Evolutionary conservation across 139 green algal genomes (phyloP), one percentile per base, ranked within the genome.

Genomic region (Chlamydomonas sphaeroides): DNA sequence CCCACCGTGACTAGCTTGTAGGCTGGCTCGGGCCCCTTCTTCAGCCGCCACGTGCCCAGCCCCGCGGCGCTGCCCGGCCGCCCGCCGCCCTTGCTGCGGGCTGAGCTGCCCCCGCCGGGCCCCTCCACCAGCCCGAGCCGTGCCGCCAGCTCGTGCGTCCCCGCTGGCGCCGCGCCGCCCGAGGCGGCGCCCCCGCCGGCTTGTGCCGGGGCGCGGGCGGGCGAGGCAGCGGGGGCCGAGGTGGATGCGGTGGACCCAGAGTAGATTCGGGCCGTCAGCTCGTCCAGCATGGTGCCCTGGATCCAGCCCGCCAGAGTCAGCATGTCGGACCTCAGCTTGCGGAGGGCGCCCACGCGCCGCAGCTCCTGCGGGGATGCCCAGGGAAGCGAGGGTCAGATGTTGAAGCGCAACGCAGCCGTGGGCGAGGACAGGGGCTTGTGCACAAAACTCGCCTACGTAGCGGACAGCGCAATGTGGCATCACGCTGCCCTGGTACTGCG

Each of bases 291-390:
- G 36, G 33, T 62, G 6, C 25, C 84, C 63, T 92, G 89, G 33
- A 95, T 84, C 70, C 72, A 87, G 33, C 80, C 76, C 59, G 65
- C 77, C 11, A 86, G 80, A 61, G 49, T 41, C 3, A 70, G 70
- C 87, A 95, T 89, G 45, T 93, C 91, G 36, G 51, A n/a, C 39
- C 84, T 83, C 62, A 95, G 71, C 66, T 91, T 89, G 30, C 71
- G 79, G 77, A 95, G 76, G 3, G 91, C 91, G 0, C 89, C 90
- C 35, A 93, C 84, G 76, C 90, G 81, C 36, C 86, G 83, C n/a
- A 90, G 63, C 57, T 90, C 88, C 56, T n/a, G n/a, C n/a, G n/a
- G n/a, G n/a, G n/a, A n/a, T n/a, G n/a, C n/a, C n/a, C n/a, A n/a
- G n/a, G n/a, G n/a, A n/a, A n/a, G n/a, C n/a, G n/a, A n/a, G n/a